Conservation (phyloP, 495 filamentous ascomycete genomes). For the Acidomyces sp. region DNA sequence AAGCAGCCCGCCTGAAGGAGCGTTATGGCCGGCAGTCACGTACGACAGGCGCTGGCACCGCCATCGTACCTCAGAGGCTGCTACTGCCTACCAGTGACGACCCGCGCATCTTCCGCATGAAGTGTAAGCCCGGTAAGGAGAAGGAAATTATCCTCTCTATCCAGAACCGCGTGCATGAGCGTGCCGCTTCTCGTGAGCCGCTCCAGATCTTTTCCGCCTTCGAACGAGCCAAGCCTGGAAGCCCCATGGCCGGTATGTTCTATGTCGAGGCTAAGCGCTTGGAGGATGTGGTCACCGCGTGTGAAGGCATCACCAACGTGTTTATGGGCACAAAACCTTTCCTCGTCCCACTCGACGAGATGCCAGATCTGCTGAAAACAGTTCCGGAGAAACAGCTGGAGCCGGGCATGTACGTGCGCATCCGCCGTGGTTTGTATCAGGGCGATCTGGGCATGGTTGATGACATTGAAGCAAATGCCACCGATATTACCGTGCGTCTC, state of each 20-base stretch:
- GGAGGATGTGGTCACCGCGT: constrained; percentile 65
- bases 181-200: constrained; percentile 56
- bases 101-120: constrained; percentile 88
- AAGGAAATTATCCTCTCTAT: constrained; percentile 75
- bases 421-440: constrained; percentile 63
- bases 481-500: constrained; percentile 71
- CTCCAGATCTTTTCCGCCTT: constrained; percentile 77
- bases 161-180: constrained; percentile 74
- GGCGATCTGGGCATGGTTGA: constrained; percentile 88
- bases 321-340: constrained; percentile 74
- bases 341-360: constrained; percentile 89
- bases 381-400: constrained; percentile 74
- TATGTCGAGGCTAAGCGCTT: constrained; percentile 85
- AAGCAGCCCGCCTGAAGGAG: constrained; percentile 71
- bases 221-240: constrained; percentile 50
- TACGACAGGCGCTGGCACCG: constrained; percentile 42
- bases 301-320: constrained; percentile 71
- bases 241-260: constrained; percentile 80
- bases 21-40: constrained; percentile 59
- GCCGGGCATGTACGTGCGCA: constrained; percentile 81
- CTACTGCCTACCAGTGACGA: constrained; percentile 90
- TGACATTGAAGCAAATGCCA: constrained; percentile 82
- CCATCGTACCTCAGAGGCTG: constrained; percentile 70
- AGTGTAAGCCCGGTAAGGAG: constrained; percentile 90
- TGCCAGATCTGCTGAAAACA: constrained; percentile 87